phyloP scores from a whole-genome alignment of 176 grass and related monocot species.

The Aegilops speltoides region DNA sequence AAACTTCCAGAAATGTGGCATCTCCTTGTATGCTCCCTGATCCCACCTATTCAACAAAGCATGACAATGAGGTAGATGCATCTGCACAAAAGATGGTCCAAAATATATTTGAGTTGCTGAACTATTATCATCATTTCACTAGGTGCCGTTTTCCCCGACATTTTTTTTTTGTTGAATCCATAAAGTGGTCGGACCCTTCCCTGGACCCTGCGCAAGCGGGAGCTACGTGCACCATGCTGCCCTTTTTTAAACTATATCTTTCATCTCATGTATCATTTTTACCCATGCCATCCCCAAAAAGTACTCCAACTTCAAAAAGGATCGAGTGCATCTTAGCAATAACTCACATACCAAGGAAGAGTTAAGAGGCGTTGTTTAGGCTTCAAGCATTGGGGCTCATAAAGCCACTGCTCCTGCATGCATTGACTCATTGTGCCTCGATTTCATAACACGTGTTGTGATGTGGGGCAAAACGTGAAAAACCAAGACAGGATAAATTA shows the following conservation, averaged over 20 bases:
- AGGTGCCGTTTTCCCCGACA: background rate
- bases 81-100: background rate
- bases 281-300: background rate
- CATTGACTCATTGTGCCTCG: background rate
- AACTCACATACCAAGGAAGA: background rate
- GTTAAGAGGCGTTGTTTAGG: background rate
- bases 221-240: too few species aligned
- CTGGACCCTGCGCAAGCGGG: too few species aligned
- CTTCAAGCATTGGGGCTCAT: background rate
- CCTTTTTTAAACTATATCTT: background rate
- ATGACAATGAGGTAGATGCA: background rate
- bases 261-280: background rate
- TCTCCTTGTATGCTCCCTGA: slow-evolving; percentile 2
- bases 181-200: too few species aligned
- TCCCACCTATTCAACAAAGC: slow-evolving; percentile 9
- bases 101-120: slow-evolving; percentile 1
- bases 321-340: background rate
- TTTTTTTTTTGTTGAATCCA: background rate
- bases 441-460: background rate
- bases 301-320: background rate
- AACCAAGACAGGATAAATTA: background rate
- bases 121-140: background rate
- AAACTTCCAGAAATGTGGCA: slow-evolving; percentile 3
- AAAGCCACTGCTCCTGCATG: background rate
- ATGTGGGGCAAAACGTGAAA: background rate